Base-by-base conservation (phyloP, 2,329 filamentous ascomycete genomes). In the Colletotrichum horii region DNA sequence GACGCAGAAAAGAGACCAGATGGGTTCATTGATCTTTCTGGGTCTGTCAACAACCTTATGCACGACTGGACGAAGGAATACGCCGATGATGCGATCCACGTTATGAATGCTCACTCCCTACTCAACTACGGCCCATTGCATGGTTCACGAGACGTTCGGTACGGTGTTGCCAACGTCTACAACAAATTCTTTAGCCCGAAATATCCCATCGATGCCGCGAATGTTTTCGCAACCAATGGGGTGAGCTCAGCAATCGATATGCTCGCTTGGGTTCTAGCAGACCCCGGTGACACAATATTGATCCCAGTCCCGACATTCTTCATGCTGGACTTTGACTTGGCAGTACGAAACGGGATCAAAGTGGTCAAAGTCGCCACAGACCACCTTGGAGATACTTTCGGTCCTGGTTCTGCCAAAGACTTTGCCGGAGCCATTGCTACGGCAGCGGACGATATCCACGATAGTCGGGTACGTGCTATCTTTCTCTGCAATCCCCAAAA, bases 351-450 rank as follows among this genome's bases (percentile, higher is more conserved):
- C 8, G 43, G 11, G 2, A 24, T 22, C n/a, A 52, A 52, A 6
- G 43, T 52, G 1, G 43, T 52, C 11, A 52, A 22, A 22, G 43
- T 52, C 11, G 2, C 6, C n/a, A 52, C n/a, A 22, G 43, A 52
- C 43, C n/a, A 52, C 2, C 43, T 52, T 0, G n/a, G 12, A 8
- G 43, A 52, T 52, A 12, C n/a, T 22, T 52, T 52, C 14, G 43
- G n/a, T 0, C n/a, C n/a, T 2, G 43, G 11, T 14, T 52, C 43
- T 14, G n/a, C 11, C 2, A 0, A 22, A 22, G n/a, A 22, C 0
- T 52, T 52, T 52, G 43, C n/a, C 3, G n/a, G 8, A 52, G n/a
- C 43, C 43, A 52, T 52, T 14, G 3, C n/a, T 11, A 14, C 0
- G 43, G 43, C 43, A 22, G 43, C 43, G 11, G 43, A 52, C 43